Conservation (phyloP, 495 filamentous ascomycete species). For the Daldinia grandis region DNA sequence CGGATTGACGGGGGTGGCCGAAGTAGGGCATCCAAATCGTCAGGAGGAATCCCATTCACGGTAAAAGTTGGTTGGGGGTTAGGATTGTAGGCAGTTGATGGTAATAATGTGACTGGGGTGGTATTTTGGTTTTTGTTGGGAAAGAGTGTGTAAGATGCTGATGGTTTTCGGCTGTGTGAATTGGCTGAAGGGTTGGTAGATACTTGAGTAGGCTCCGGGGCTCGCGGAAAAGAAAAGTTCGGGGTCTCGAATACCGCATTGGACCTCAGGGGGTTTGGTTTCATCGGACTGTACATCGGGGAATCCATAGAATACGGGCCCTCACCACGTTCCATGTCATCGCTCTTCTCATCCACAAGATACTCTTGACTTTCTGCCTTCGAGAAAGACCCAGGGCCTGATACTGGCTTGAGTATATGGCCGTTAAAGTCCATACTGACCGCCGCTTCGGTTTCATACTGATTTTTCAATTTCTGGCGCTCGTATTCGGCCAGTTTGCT, state of each 20-base stretch:
- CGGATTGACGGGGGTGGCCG: conserved; percentile 55
- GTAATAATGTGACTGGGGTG: conserved; percentile 48
- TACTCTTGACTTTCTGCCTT: conserved; percentile 49
- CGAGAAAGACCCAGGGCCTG: conserved; percentile 37
- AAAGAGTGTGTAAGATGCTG: conserved; percentile 53
- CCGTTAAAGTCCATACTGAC: conserved; percentile 43
- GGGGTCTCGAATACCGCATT: conserved; percentile 44
- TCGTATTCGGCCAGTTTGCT: conserved; percentile 55
- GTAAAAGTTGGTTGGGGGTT: conserved; percentile 28
- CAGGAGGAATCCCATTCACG: conserved; percentile 5
- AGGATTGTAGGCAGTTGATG: conserved; percentile 55
- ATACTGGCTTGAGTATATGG: conserved; percentile 47
- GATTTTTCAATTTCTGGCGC: conserved; percentile 47
- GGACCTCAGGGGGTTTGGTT: conserved; percentile 45
- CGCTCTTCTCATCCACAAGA: conserved; percentile 33
- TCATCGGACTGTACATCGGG: conserved; percentile 21
- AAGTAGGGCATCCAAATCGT: conserved; percentile 40
- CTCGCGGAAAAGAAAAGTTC: conserved; percentile 42
- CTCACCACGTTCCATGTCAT: conserved; percentile 43
- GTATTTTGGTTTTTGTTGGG: conserved; percentile 45
- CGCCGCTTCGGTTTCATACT: conserved; percentile 36
- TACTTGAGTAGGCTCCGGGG: conserved; percentile 46
- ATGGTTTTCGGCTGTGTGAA: conserved; percentile 47
- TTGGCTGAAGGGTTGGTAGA: conserved; percentile 29
- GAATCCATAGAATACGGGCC: conserved; percentile 13